Evolutionary conservation across 495 filamentous ascomycete species (phyloP).

Genomic region (Daldinia concentrica): DNA sequence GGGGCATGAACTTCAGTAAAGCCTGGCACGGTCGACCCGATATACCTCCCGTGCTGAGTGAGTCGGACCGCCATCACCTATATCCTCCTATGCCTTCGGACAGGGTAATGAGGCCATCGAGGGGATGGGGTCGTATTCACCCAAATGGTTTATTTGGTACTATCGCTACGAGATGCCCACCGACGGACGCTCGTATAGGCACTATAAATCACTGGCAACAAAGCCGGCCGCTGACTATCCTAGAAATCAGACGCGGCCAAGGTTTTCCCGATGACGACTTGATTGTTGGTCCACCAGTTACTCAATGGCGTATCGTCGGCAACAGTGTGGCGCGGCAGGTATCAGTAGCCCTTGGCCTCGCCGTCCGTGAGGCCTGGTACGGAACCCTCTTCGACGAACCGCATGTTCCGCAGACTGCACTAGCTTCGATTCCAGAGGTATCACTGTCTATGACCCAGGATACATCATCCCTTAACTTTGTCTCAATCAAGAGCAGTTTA

Average conservation of each 20-base stretch:
- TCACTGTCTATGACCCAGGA: background rate
- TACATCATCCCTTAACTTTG: background rate
- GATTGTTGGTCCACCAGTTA: constrained; percentile 60
- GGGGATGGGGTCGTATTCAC: constrained; percentile 62
- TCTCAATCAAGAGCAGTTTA: background rate
- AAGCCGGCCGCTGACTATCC: constrained; percentile 62
- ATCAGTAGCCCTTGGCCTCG: constrained; percentile 67
- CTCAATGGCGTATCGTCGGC: constrained; percentile 71
- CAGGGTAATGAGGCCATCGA: constrained; percentile 33
- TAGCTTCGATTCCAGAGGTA: background rate
- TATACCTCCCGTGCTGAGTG: constrained; percentile 50
- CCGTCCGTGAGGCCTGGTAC: constrained; percentile 67
- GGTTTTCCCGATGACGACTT: constrained; percentile 74
- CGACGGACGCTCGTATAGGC: constrained; percentile 60
- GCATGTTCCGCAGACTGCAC: constrained; percentile 11
- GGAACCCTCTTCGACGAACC: constrained; percentile 46
- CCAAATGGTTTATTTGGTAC: constrained; percentile 64
- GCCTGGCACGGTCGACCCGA: constrained; percentile 48
- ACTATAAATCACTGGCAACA: constrained; percentile 68
- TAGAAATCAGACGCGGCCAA: constrained; percentile 73
- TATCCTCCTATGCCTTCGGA: constrained; percentile 38
- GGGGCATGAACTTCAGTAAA: constrained; percentile 57
- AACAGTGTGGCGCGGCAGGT: constrained; percentile 76
- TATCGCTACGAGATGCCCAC: constrained; percentile 58
- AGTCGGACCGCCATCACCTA: constrained; percentile 44